A percentile compares a stretch with the other conserved stretches of the same genome.
Evolutionary conservation across 371 early-diverging fungal species (phyloP).

Genomic region (Parasitella parasitica): DNA sequence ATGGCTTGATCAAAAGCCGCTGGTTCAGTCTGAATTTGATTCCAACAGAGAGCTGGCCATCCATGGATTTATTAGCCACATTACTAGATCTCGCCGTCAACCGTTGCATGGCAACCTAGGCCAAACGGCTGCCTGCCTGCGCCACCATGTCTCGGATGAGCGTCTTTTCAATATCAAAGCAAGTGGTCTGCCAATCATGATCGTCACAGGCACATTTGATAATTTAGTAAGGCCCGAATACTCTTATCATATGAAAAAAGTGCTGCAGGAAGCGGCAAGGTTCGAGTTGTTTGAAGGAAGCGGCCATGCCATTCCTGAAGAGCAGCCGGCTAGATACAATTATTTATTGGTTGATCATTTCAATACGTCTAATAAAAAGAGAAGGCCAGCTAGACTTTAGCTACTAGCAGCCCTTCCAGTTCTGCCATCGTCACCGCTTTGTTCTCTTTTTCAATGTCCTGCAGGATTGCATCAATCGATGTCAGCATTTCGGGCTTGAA

Average conservation of each 20-base stretch:
- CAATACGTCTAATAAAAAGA: neutral
- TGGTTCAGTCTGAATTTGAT: slow-evolving; percentile 1
- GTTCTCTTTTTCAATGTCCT: slow-evolving; percentile 6
- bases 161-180: slow-evolving; percentile 27
- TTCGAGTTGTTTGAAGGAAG: slow-evolving; percentile 42
- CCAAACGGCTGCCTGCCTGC: slow-evolving; percentile 39
- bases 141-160: slow-evolving; percentile 37
- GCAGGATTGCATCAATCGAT: slow-evolving; percentile 2
- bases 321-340: slow-evolving; percentile 42
- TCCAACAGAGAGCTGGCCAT: slow-evolving; percentile 38
- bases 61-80: slow-evolving; percentile 22
- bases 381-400: neutral
- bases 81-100: slow-evolving; percentile 27
- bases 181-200: slow-evolving; percentile 34
- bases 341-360: slow-evolving; percentile 27
- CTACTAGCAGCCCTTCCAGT: neutral
- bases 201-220: slow-evolving; percentile 44
- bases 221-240: slow-evolving; percentile 32
- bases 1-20: slow-evolving; percentile 32
- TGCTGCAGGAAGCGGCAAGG: slow-evolving; percentile 20
- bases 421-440: slow-evolving; percentile 12
- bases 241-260: slow-evolving; percentile 33
- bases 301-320: slow-evolving; percentile 47
- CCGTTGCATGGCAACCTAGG: slow-evolving; percentile 36
- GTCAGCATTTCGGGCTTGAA: slow-evolving; percentile 4